These are phyloP conservation scores for Dothideomycetes sp. DNA, from an alignment of 2,329 filamentous ascomycete genomes.

Conservation along the genomic window DNA sequence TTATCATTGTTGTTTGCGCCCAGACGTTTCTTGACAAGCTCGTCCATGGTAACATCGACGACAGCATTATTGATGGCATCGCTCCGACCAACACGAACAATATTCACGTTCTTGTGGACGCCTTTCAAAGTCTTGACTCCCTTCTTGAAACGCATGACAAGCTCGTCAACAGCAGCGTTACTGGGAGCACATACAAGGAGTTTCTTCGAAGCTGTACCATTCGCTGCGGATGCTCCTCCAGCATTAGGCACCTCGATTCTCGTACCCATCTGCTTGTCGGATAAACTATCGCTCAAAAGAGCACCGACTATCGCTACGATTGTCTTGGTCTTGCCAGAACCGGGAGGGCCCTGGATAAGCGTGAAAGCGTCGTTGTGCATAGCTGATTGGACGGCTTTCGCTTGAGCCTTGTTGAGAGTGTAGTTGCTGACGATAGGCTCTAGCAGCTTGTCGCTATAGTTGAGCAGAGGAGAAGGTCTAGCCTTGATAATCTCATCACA, in stretches of 20 bases:
- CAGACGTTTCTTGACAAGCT: constrained; percentile 71
- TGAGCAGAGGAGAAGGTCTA: constrained; percentile 78
- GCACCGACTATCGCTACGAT: constrained; percentile 94
- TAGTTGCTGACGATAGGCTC: constrained; percentile 65
- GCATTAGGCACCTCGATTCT: constrained; percentile 29
- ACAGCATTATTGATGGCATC: constrained; percentile 89
- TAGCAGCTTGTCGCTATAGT: constrained; percentile 67
- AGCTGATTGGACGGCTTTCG: constrained; percentile 82
- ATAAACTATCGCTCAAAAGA: constrained; percentile 56
- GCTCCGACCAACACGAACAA: constrained; percentile 79
- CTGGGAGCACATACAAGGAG: constrained; percentile 94
- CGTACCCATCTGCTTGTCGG: constrained; percentile 27
- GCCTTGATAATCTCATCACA: constrained; percentile 86
- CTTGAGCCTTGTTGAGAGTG: constrained; percentile 77
- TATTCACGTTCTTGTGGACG: constrained; percentile 64
- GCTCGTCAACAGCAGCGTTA: constrained; percentile 93
- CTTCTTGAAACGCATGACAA: constrained; percentile 83
- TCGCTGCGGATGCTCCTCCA: constrained; percentile 20
- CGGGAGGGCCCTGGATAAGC: constrained; percentile 87
- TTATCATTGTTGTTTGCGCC: constrained; percentile 31
- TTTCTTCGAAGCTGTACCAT: constrained; percentile 57
- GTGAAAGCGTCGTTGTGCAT: constrained; percentile 96
- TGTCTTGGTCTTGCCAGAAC: constrained; percentile 97
- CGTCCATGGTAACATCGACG: constrained; percentile 84
- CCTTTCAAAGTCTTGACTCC: constrained; percentile 74